A percentile compares a stretch with the other conserved stretches of the same genome.
Conservation (phyloP, 495 filamentous ascomycete species). For the Hyaloscypha finlandica region DNA sequence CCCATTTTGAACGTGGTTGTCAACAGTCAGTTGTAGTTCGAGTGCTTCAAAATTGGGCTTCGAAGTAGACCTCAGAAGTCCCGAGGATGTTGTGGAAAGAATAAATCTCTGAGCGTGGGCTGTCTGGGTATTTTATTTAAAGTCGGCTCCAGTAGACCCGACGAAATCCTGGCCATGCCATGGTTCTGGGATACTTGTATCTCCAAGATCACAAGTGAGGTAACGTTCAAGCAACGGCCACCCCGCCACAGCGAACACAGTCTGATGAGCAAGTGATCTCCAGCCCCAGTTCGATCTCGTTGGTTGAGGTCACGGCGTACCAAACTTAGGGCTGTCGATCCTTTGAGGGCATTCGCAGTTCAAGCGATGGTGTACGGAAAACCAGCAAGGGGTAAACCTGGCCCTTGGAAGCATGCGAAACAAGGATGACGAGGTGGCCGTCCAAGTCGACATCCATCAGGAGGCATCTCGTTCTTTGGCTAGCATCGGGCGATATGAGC, state of each 20-base stretch:
- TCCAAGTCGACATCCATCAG: not conserved
- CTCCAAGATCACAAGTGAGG: constrained; percentile 7
- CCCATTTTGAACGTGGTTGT: constrained; percentile 37
- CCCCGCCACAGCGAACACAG: constrained; percentile 4
- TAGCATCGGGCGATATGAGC: not conserved
- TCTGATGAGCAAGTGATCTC: not conserved
- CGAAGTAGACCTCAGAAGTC: constrained; percentile 3
- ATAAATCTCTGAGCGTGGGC: not conserved
- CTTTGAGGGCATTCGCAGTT: constrained; percentile 25
- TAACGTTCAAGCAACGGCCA: not conserved
- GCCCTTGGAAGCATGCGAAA: not conserved
- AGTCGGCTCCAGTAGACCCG: not conserved
- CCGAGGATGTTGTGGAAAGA: not conserved
- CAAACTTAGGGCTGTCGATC: constrained; percentile 17
- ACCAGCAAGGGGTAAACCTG: constrained; percentile 4
- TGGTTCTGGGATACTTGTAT: constrained; percentile 9
- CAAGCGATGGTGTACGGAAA: not conserved
- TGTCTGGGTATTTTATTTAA: constrained; percentile 1
- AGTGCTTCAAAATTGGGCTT: not conserved
- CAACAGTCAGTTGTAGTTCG: constrained; percentile 2
- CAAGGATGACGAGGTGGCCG: constrained; percentile 23
- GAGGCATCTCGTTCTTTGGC: not conserved
- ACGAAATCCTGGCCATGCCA: not conserved
- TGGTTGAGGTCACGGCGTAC: constrained; percentile 4
- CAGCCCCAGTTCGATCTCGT: not conserved